phyloP scores from a whole-genome alignment of 257 asterid species.

The Lycium ferocissimum region DNA sequence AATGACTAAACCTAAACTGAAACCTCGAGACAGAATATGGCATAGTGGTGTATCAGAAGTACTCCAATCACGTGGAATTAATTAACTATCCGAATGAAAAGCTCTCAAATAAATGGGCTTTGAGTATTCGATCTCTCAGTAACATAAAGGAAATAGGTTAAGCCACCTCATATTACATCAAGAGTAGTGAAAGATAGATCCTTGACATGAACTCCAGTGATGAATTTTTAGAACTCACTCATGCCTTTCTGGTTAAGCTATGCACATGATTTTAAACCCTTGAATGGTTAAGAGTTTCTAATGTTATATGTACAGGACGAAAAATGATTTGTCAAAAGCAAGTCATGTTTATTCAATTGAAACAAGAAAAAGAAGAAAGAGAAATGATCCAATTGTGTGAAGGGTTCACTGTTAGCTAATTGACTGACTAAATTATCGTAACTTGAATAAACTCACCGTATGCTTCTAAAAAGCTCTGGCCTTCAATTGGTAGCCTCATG shows the following conservation, averaged over 20 bases:
- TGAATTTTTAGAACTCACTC: background rate
- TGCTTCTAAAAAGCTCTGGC: conserved; percentile 61
- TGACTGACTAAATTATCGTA: background rate
- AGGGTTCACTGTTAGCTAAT: background rate
- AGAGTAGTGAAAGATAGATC: background rate
- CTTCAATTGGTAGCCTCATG: conserved; percentile 71
- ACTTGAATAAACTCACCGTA: conserved; percentile 56
- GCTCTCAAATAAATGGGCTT: background rate
- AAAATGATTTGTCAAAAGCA: background rate
- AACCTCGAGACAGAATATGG: background rate
- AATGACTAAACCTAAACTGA: background rate
- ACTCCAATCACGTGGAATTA: background rate
- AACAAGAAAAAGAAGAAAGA: background rate
- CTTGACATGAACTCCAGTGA: background rate
- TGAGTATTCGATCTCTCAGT: background rate
- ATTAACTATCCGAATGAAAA: background rate
- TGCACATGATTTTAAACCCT: background rate
- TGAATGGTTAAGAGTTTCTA: background rate
- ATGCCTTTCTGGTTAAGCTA: background rate
- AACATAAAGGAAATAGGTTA: background rate
- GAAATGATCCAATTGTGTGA: background rate
- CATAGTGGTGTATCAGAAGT: background rate
- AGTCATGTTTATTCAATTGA: background rate
- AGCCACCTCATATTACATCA: background rate
- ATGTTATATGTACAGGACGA: background rate